Evolutionary conservation across 495 filamentous ascomycete genomes (phyloP).

Genomic region (Talaromyces stipitatus): DNA sequence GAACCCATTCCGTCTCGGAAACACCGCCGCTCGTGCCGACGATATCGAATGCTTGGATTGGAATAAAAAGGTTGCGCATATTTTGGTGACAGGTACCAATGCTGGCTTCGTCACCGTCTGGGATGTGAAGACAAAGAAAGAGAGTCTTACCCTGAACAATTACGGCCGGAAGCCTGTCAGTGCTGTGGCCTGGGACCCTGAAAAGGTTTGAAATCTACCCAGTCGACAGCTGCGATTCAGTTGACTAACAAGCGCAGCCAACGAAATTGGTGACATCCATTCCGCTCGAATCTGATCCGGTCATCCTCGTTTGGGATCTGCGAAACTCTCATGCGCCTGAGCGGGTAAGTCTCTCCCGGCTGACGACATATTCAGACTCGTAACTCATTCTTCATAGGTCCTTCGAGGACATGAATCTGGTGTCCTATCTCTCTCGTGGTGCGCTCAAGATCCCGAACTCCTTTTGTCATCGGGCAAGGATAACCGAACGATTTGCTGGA

Average conservation of each 20-base stretch:
- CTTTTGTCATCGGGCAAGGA: conserved; percentile 95
- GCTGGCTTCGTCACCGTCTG: conserved; percentile 97
- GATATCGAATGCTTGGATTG: conserved; percentile 94
- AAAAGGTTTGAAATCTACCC: conserved; percentile 40
- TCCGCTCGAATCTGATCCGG: conserved; percentile 81
- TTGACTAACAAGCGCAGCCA: conserved; percentile 35
- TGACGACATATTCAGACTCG: background rate
- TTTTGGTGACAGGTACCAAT: conserved; percentile 87
- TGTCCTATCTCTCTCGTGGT: conserved; percentile 94
- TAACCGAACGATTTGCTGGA: conserved; percentile 93
- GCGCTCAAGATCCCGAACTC: conserved; percentile 81
- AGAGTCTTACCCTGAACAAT: conserved; percentile 92
- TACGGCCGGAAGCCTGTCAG: conserved; percentile 86
- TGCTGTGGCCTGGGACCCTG: conserved; percentile 94
- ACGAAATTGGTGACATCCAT: conserved; percentile 91
- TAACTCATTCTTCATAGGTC: conserved; percentile 32
- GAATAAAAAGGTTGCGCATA: conserved; percentile 97
- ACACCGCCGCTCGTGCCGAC: conserved; percentile 77
- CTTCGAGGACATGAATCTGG: conserved; percentile 86
- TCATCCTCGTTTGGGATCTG: conserved; percentile 90
- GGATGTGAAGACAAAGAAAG: conserved; percentile 96
- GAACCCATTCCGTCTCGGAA: conserved; percentile 84
- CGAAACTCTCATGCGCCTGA: conserved; percentile 95
- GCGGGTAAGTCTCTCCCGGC: conserved; percentile 34
- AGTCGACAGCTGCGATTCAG: background rate